Percentiles rank a stretch among this genome's conserved stretches.
Evolutionary conservation across 1,284 basidiomycete species (phyloP).

Genomic region (Ceratobasidium sp.): DNA sequence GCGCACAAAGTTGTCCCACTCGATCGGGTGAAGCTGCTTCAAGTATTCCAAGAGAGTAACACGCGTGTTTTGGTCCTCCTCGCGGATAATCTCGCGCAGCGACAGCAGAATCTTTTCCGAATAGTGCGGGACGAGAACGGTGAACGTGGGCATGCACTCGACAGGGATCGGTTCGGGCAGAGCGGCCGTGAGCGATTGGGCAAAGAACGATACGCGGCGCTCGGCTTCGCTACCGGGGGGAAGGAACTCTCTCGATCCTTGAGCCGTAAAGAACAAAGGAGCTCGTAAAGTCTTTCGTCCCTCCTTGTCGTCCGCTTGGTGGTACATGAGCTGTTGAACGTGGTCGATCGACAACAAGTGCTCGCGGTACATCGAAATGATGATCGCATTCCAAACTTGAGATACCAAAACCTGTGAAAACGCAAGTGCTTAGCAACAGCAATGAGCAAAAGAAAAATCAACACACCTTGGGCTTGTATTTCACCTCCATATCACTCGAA

Average conservation of each 20-base stretch:
- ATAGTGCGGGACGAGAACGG: slow-evolving; percentile 95
- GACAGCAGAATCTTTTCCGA: slow-evolving; percentile 97
- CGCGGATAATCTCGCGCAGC: slow-evolving; percentile 94
- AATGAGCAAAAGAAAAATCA: not conserved
- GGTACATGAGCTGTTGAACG: slow-evolving; percentile 93
- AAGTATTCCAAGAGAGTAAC: slow-evolving; percentile 96
- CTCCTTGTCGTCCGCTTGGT: slow-evolving; percentile 87
- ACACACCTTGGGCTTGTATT: slow-evolving; percentile 94
- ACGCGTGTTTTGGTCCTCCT: slow-evolving; percentile 94
- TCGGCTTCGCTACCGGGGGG: slow-evolving; percentile 92
- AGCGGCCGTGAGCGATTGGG: slow-evolving; percentile 91
- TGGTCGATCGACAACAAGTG: slow-evolving; percentile 95
- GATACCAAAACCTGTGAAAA: slow-evolving; percentile 86
- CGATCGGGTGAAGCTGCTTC: slow-evolving; percentile 97
- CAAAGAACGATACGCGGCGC: slow-evolving; percentile 96
- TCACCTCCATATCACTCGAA: slow-evolving; percentile 93
- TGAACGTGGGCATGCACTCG: slow-evolving; percentile 98
- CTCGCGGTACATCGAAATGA: slow-evolving; percentile 99
- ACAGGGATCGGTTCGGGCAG: slow-evolving; percentile 92
- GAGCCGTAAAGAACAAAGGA: slow-evolving; percentile 95
- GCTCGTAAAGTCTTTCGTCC: slow-evolving; percentile 91
- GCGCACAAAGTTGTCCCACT: slow-evolving; percentile 99
- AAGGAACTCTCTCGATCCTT: slow-evolving; percentile 94
- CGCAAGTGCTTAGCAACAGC: slow-evolving; percentile 12
- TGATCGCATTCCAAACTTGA: slow-evolving; percentile 98